Evolutionary conservation across 1,284 basidiomycete species (phyloP).

Genomic region (Puccinia triticina): DNA sequence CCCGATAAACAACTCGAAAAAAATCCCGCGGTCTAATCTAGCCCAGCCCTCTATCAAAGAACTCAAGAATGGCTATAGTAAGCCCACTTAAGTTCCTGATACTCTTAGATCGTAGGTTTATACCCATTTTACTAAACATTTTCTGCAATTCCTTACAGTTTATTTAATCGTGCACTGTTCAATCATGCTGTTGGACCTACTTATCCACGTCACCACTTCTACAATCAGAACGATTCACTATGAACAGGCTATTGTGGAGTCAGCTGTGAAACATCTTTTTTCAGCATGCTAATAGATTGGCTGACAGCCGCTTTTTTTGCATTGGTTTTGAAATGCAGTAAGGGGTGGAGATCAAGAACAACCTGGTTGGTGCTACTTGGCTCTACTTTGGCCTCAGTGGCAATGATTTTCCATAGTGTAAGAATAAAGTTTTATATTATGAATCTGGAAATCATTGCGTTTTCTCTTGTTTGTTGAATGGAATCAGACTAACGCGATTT

Average conservation of each 20-base stretch:
- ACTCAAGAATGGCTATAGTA: slow-evolving; percentile 37
- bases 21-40: background rate
- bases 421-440: background rate
- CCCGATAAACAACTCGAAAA: background rate
- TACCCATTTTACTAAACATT: background rate
- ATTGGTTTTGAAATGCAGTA: background rate
- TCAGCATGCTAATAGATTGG: background rate
- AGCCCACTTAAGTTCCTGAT: background rate
- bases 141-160: slow-evolving; percentile 1
- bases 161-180: slow-evolving; percentile 48
- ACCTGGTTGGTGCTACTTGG: slow-evolving; percentile 46
- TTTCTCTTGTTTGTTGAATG: background rate
- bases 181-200: slow-evolving; percentile 44
- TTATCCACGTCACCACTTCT: slow-evolving; percentile 19
- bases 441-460: background rate
- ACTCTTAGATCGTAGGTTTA: background rate
- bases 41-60: slow-evolving; percentile 30
- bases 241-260: slow-evolving; percentile 33
- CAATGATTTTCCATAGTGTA: slow-evolving; percentile 50
- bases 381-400: slow-evolving; percentile 41
- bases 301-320: background rate
- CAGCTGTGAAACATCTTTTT: background rate
- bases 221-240: slow-evolving; percentile 18
- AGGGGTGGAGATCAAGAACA: slow-evolving; percentile 32
- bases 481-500: background rate